Base-by-base conservation (phyloP, 257 asterid genomes). In the Rhazya stricta region DNA sequence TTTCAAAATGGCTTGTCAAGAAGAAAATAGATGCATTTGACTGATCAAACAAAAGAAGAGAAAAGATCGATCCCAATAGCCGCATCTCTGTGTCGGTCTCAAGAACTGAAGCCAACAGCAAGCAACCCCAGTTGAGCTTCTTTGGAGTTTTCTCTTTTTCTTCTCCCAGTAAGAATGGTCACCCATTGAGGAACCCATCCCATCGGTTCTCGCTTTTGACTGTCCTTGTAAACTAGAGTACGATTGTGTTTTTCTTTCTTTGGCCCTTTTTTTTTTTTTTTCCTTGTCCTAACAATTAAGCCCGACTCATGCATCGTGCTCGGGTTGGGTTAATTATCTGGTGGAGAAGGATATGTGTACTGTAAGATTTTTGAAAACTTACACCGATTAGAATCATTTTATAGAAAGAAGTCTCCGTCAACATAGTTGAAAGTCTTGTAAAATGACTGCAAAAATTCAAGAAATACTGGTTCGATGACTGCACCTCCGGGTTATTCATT, bases 1-100 rank as follows among this genome's bases (percentile, higher is more conserved):
- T 45, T 71, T 34, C 19, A 77, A 66, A 50, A 71, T 71, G 80
- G 73, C 46, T 34, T 48, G 76, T 71, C 72, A 69, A 58, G 36
- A 58, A 32, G 23, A 69, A 69, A 37, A 69, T 58, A 34, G 50
- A 60, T 60, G 42, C 46, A 37, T 77, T 77, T 71, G 80, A 77
- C 76, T 36, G 27, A 34, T 71, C 72, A 77, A 70, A 23, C 50
- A n/a, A 70, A 75, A 30, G 60, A 41, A 45, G 46, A 36, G 66
- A 71, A 63, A 62, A 30, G 39, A 61, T 74, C 63, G 62, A 41
- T 45, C 65, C 25, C 58, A 27, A 57, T 57, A 10, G 36, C 18
- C 9, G 32, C 74, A 57, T 54, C 60, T 54, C 61, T 30, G 19
- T 76, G 58, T 42, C 69, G 57, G 43, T 27, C 37, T 30, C 69